Evolutionary conservation across 1,284 basidiomycete species (phyloP), one percentile per base, ranked within the genome.

Genomic region (Cryptococcus floricola): DNA sequence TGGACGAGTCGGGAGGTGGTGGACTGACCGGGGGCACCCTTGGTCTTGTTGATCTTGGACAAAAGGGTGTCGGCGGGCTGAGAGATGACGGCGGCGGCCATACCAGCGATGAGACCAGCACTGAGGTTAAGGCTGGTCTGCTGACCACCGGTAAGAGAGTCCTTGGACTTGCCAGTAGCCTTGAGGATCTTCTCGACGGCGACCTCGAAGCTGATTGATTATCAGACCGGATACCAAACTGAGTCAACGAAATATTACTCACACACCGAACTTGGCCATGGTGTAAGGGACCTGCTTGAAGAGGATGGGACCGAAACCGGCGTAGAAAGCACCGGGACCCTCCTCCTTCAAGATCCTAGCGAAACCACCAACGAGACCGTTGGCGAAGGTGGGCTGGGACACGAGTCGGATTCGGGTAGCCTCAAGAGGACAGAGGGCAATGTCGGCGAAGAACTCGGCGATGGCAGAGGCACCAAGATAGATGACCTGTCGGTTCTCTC

Each of bases 371-470:
- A 75, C 69, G 53, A 82, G 77, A 62, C 81, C 81, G 58, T 66
- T 77, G 55, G 82, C 81, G 67, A 81, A 82, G 27, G 70, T 61
- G 56, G 78, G 80, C 68, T 83, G 77, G 52, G 80, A 82, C 63
- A 84, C 83, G 56, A 83, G 74, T 55, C 83, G 78, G 67, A 84
- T 84, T 57, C 83, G 81, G 61, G 81, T 82, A 27, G 82, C 82
- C 78, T 81, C 77, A 48, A 81, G 74, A 48, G 79, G 79, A 76
- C 67, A 81, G 63, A 80, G 72, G 58, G 73, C 78, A 56, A 95
- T 86, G 69, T 96, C 91, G 65, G 95, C 95, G 77, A 98, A 93
- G 80, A 94, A 86, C 75, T 96, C 93, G 53, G 93, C 92, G 48
- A 91, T 90, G 56, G 89, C 89, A 37, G 95, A 95, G 69, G 88